Evolutionary conservation across 225 moss, liverwort and hornwort genomes (phyloP), one percentile per base, ranked within the genome.

Genomic region (Climacium dendroides): DNA sequence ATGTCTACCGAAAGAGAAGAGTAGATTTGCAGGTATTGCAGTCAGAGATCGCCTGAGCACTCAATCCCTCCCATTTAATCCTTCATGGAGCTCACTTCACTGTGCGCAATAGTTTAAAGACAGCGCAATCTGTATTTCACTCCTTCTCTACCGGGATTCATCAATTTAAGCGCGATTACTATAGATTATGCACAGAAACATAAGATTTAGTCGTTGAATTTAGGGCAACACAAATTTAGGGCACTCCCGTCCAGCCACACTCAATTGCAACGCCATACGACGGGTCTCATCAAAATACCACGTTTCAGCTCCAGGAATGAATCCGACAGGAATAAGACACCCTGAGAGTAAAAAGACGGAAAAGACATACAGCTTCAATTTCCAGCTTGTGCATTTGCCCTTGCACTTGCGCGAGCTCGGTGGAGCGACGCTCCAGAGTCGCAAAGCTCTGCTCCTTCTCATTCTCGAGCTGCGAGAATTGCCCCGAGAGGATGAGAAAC

Each of bases 361-460:
- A 79, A 61, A 74, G 24, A 62, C 90, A 83, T 93, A 98, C 98
- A 90, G 97, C 93, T 90, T 97, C 98, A 87, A 99, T 96, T 94
- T 99, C 98, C 80, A 99, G 93, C 90, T 95, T 97, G 89, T 97
- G 98, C 28, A 91, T 91, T 86, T 99, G 97, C 18, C 93, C 96
- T 85, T 97, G 97, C 52, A 94, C 94, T 90, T 95, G 95, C n/a
- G 95, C 98, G 83, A 99, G 95, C 98, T 99, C 98, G 48, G 94
- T 96, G 13, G 98, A 95, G 78, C 98, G 97, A 74, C 98, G 97
- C 90, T 97, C 98, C 89, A 99, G 66, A 79, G 95, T 99, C 59
- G 94, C 92, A 59, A 95, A 90, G 77, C 93, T 92, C 82, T 97
- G 97, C 58, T 95, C 94, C 90, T 97, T 99, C 88, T 97, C 95